These are phyloP conservation scores for Sisymbrium irio DNA, from an alignment of 345 rosid species.

Conservation along the genomic window DNA sequence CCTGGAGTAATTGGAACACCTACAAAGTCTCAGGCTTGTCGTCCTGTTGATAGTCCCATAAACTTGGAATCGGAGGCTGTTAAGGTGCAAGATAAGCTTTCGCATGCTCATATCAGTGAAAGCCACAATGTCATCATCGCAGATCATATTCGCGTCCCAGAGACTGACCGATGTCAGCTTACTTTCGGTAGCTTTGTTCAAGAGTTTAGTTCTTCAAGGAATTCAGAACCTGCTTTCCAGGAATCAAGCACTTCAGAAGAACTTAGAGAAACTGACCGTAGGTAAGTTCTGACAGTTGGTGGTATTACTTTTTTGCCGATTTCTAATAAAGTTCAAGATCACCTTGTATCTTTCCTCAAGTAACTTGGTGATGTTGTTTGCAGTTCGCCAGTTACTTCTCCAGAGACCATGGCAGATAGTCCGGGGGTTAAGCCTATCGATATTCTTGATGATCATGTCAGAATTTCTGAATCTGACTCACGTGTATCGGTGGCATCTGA, in stretches of 20 bases:
- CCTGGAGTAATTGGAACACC: conserved; percentile 3
- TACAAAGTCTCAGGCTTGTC: neutral
- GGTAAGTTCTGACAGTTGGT: neutral
- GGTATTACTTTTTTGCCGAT: neutral
- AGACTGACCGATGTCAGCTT: conserved; percentile 1
- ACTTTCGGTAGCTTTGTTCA: neutral
- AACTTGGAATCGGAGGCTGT: neutral
- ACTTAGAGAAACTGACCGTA: neutral
- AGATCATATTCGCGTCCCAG: neutral
- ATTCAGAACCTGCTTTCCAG: neutral
- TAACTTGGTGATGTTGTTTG: neutral
- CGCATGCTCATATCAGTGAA: neutral
- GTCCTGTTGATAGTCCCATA: neutral
- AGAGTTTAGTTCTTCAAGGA: neutral
- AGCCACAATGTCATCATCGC: conserved; percentile 3
- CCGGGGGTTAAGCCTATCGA: neutral
- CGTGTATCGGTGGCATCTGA: neutral
- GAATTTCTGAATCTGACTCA: conserved; percentile 5
- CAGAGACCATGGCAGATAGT: neutral
- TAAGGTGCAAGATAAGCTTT: conserved; percentile 5
- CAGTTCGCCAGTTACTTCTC: neutral
- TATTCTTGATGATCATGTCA: neutral
- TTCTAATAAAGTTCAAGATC: neutral
- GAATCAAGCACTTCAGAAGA: neutral
- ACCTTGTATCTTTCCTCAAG: neutral